These are phyloP conservation scores for Pseudogymnoascus sp. DNA, from an alignment of 2,329 filamentous ascomycete genomes.

Conservation along the genomic window DNA sequence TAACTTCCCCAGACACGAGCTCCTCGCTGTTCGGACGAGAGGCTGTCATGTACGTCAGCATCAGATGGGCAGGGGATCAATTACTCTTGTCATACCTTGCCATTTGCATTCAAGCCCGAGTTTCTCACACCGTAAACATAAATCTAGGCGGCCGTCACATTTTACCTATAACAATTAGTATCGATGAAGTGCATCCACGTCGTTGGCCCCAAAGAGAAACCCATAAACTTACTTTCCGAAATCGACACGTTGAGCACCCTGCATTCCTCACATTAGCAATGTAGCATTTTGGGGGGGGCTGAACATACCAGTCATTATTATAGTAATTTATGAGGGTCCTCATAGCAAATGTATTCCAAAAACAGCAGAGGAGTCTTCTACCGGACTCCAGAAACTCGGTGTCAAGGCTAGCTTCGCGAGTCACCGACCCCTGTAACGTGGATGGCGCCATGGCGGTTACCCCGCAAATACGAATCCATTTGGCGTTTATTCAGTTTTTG, in stretches of 20 bases:
- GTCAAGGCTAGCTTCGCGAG: not conserved
- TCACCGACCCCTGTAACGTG: not conserved
- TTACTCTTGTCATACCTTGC: not conserved
- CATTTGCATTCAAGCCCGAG: constrained; percentile 11
- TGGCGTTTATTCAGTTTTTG: not conserved
- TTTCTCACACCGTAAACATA: constrained; percentile 8
- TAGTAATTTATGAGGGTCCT: not conserved
- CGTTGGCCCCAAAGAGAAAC: not conserved
- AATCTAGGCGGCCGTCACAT: constrained; percentile 8
- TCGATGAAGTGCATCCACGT: not conserved
- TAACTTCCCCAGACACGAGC: not conserved
- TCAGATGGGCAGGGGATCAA: not conserved
- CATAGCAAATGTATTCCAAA: not conserved
- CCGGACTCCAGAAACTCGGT: not conserved
- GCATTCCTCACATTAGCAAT: constrained; percentile 22
- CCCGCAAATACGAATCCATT: not conserved
- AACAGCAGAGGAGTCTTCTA: not conserved
- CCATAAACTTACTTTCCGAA: not conserved
- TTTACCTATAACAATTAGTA: constrained; percentile 1
- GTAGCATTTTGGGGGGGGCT: not conserved
- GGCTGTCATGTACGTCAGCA: not conserved
- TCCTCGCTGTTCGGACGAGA: not conserved
- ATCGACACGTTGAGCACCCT: not conserved
- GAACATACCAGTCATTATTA: constrained; percentile 8
- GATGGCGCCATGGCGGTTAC: not conserved